A percentile compares a stretch with the other conserved stretches of the same genome.
These are phyloP conservation scores for Acanthamoeba castellanii DNA, from an alignment of 208 protist species.

Conservation along the genomic window DNA sequence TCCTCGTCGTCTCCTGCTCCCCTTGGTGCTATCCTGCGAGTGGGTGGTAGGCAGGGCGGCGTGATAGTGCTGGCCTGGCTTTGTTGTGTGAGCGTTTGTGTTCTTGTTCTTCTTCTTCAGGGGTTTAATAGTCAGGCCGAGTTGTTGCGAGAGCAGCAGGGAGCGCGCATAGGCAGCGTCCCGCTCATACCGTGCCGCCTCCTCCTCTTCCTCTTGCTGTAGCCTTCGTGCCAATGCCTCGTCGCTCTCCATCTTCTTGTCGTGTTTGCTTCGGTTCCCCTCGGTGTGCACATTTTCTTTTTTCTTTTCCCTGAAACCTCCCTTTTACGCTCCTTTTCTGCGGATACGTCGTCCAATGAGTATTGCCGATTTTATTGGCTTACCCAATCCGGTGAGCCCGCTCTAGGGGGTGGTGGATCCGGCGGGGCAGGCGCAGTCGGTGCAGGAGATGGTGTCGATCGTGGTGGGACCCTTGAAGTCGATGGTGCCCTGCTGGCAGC, in stretches of 20 bases:
- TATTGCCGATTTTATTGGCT: too few relatives aligned
- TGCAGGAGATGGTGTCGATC: neutral
- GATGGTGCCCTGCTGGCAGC: neutral
- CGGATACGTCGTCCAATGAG: too few relatives aligned
- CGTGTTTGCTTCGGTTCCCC: too few relatives aligned
- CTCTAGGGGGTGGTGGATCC: neutral
- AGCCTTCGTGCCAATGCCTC: neutral
- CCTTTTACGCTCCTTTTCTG: too few relatives aligned
- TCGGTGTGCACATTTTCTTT: neutral
- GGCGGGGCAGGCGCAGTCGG: neutral
- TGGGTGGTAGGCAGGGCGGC: neutral
- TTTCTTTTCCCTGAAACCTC: too few relatives aligned
- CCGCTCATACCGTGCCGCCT: neutral
- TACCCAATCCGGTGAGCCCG: too few relatives aligned
- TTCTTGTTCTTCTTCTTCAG: neutral
- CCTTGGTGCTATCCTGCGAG: neutral
- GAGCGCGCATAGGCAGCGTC: neutral
- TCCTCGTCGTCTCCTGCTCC: neutral
- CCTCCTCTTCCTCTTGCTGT: neutral
- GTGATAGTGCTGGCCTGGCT: neutral
- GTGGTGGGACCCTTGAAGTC: neutral
- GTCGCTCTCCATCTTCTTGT: neutral
- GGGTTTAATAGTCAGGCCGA: neutral
- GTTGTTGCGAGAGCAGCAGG: neutral
- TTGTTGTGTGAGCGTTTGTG: too few relatives aligned